Conservation (phyloP, 129 eudicot species). For the Mikania micrantha region DNA sequence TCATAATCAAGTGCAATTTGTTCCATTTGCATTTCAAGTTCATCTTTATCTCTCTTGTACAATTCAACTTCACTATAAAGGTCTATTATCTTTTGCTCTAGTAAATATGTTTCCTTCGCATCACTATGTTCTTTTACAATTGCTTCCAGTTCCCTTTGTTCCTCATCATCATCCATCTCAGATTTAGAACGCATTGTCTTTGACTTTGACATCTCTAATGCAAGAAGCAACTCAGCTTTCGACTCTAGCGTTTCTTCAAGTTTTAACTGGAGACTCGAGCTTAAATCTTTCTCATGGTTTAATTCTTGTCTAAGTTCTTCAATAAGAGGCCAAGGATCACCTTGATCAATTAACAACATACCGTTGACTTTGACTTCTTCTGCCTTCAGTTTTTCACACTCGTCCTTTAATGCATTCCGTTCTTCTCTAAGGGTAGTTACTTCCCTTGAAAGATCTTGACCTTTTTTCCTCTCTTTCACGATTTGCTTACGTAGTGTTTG, state of each 20-base stretch:
- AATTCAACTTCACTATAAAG: constrained; percentile 65
- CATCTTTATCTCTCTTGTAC: constrained; percentile 75
- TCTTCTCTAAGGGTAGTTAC: constrained; percentile 59
- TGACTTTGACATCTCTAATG: constrained; percentile 65
- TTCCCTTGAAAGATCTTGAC: constrained; percentile 65
- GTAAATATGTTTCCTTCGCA: constrained; percentile 47
- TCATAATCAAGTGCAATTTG: constrained; percentile 93
- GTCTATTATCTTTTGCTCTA: constrained; percentile 67
- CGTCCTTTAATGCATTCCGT: constrained; percentile 45
- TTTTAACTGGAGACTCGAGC: constrained; percentile 59
- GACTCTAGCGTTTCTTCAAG: constrained; percentile 73
- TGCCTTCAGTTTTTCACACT: constrained; percentile 43
- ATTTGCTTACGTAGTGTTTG: constrained; percentile 77
- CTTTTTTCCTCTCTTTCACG: constrained; percentile 72
- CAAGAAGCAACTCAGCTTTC: constrained; percentile 67
- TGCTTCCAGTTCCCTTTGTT: constrained; percentile 71
- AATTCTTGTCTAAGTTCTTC: constrained; percentile 71
- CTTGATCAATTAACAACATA: constrained; percentile 47
- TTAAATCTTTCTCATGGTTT: constrained; percentile 54
- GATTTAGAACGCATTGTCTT: constrained; percentile 34
- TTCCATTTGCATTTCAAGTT: constrained; percentile 87
- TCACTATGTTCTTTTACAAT: constrained; percentile 67
- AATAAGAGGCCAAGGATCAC: constrained; percentile 59
- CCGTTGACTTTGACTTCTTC: constrained; percentile 27
- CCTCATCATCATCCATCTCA: constrained; percentile 56